Evolutionary conservation across 805 yeast genomes (phyloP).

Genomic region (Candida berthetii): DNA sequence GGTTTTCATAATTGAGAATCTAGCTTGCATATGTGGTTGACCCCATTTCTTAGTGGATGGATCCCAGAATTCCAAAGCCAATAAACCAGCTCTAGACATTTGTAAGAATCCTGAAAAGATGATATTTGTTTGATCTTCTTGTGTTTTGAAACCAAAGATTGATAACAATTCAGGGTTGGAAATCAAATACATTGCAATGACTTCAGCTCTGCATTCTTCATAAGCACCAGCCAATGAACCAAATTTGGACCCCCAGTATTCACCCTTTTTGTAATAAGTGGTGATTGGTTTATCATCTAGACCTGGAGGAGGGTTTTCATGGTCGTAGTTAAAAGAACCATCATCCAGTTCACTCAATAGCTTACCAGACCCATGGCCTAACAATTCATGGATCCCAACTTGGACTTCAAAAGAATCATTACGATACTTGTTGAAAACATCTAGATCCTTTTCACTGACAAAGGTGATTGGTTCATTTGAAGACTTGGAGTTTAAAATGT

Average conservation of each 20-base stretch:
- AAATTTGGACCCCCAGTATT: slow-evolving; percentile 87
- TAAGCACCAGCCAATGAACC: slow-evolving; percentile 81
- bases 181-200: slow-evolving; percentile 77
- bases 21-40: slow-evolving; percentile 91
- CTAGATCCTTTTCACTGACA: slow-evolving; percentile 44
- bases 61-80: slow-evolving; percentile 84
- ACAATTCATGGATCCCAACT: slow-evolving; percentile 87
- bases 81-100: slow-evolving; percentile 85
- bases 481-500: slow-evolving; percentile 72
- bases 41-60: slow-evolving; percentile 83
- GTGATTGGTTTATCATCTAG: slow-evolving; percentile 54
- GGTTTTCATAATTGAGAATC: slow-evolving; percentile 77
- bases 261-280: slow-evolving; percentile 71
- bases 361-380: slow-evolving; percentile 92
- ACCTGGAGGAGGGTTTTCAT: slow-evolving; percentile 52
- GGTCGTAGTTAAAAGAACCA: slow-evolving; percentile 69
- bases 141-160: slow-evolving; percentile 61
- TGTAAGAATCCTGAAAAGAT: slow-evolving; percentile 63
- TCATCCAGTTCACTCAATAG: slow-evolving; percentile 54
- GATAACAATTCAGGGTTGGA: slow-evolving; percentile 61
- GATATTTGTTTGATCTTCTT: slow-evolving; percentile 56
- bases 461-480: slow-evolving; percentile 66
- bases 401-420: slow-evolving; percentile 87
- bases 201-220: slow-evolving; percentile 92
- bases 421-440: slow-evolving; percentile 60